phyloP scores from a whole-genome alignment of 257 asterid species.

The Eustoma russellianum region DNA sequence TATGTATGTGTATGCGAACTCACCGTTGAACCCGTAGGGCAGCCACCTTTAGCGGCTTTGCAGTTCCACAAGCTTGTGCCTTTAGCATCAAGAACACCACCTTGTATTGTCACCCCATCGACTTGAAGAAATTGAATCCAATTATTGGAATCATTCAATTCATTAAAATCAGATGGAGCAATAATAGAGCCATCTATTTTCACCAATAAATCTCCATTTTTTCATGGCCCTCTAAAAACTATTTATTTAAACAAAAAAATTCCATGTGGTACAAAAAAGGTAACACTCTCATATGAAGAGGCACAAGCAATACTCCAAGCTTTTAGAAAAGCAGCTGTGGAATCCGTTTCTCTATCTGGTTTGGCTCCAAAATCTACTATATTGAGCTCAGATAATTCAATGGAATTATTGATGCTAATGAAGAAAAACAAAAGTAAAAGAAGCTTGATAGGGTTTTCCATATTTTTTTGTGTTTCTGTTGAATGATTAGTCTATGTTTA shows the following conservation, averaged over 20 bases:
- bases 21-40: neutral
- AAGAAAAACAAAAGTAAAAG: neutral
- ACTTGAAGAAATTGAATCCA: neutral
- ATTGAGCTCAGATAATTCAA: neutral
- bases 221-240: neutral
- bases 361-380: neutral
- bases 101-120: neutral
- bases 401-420: neutral
- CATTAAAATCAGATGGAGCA: neutral
- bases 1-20: neutral
- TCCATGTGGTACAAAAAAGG: neutral
- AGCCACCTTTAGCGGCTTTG: neutral
- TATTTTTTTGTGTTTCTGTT: too few relatives aligned
- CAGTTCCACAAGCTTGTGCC: neutral
- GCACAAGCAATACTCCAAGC: conserved; percentile 1
- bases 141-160: neutral
- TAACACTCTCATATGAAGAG: neutral
- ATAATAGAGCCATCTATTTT: neutral
- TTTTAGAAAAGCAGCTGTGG: neutral
- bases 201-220: neutral
- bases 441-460: neutral
- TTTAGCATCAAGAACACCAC: conserved; percentile 2
- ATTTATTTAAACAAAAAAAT: neutral
- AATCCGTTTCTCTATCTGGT: conserved; percentile 1
- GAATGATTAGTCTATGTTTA: too few relatives aligned